Base-by-base conservation (phyloP, 768 basidiomycete species). In the Suillus bovinus region DNA sequence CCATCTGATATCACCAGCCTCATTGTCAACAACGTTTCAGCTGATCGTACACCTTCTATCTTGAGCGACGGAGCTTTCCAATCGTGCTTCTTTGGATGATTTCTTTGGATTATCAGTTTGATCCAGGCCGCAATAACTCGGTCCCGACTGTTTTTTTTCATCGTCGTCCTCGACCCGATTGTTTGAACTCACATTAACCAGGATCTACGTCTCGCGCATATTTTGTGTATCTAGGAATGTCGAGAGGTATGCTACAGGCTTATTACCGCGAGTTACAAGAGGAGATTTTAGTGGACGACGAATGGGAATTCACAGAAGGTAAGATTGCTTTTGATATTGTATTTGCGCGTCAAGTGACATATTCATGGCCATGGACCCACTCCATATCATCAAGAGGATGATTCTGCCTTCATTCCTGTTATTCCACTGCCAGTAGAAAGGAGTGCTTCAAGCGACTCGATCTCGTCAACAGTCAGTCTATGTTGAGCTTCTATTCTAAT, bases 401-500 rank as follows among this genome's bases (percentile, higher is more conserved):
- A 39, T 11, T 39, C 17, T 39, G 17, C 24, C 27, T 4, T 39
- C 10, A 11, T 56, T 29, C 50, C 50, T 52, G 10, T 10, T 13
- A 17, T 52, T 13, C 10, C 38, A 17, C 24, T 41, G 4, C 22
- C 22, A 5, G 29, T 59, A n/a, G 31, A 24, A n/a, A 57, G 63
- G 24, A 36, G 41, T 38, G n/a, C 63, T 49, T 61, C 60, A 20
- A 24, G 14, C 17, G 44, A 64, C 46, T 64, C 61, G 5, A 20
- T 64, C 27, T 24, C 33, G 17, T 62, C 61, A 39, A 62, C 61
- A 11, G 61, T 63, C 20, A 62, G 49, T 61, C 22, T 16, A 22
- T 34, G 17, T 10, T 34, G 14, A 33, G 13, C n/a, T 55, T 24
- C 34, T 38, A 38, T 56, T 20, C 54, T 10, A 3, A 36, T 17